These are phyloP conservation scores for Bryoglossum gracile DNA, from an alignment of 495 filamentous ascomycete species.

Conservation along the genomic window DNA sequence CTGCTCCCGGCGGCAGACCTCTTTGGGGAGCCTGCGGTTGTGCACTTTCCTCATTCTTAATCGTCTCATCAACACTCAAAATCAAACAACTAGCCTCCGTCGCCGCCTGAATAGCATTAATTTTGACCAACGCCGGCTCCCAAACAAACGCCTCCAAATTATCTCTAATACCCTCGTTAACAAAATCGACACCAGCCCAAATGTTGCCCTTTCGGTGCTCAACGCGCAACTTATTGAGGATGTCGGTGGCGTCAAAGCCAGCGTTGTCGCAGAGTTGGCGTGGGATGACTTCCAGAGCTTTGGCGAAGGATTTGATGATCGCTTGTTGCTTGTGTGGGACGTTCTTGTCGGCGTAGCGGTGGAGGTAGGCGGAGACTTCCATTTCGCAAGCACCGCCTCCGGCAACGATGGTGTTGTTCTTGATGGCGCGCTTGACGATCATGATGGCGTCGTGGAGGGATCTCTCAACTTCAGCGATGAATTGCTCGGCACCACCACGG, in stretches of 20 bases:
- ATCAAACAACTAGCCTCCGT: slow-evolving; percentile 94
- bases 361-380: slow-evolving; percentile 90
- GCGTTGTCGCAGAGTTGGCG: slow-evolving; percentile 97
- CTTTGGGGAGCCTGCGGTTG: slow-evolving; percentile 69
- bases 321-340: slow-evolving; percentile 92
- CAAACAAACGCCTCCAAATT: slow-evolving; percentile 94
- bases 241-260: slow-evolving; percentile 96
- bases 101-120: slow-evolving; percentile 94
- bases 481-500: slow-evolving; percentile 94
- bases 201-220: slow-evolving; percentile 85
- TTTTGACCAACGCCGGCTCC: slow-evolving; percentile 93
- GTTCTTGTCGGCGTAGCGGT: slow-evolving; percentile 84
- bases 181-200: slow-evolving; percentile 96
- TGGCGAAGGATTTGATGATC: slow-evolving; percentile 95
- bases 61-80: slow-evolving; percentile 95
- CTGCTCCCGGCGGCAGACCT: slow-evolving; percentile 82
- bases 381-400: slow-evolving; percentile 95
- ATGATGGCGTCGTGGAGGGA: slow-evolving; percentile 98
- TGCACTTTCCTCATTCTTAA: slow-evolving; percentile 88
- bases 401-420: slow-evolving; percentile 88
- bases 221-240: slow-evolving; percentile 87
- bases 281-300: slow-evolving; percentile 93
- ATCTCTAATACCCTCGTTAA: slow-evolving; percentile 81
- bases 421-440: slow-evolving; percentile 96
- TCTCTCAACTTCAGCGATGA: slow-evolving; percentile 96